phyloP scores from a whole-genome alignment of 2,329 filamentous ascomycete genomes.

The Trichoderma pleuroti region DNA sequence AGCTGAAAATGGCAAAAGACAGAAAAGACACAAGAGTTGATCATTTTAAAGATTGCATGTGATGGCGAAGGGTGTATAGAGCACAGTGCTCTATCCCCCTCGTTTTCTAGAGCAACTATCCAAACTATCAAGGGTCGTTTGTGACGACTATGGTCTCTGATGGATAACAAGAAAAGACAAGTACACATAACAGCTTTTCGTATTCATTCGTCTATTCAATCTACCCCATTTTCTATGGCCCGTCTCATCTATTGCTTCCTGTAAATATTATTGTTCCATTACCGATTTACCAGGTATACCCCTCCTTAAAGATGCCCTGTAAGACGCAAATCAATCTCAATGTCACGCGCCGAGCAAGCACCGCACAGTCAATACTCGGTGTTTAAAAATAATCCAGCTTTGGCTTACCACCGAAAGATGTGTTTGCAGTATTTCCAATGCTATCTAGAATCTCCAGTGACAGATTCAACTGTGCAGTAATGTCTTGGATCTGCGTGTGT shows the following conservation, averaged over 20 bases:
- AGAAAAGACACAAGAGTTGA: background rate
- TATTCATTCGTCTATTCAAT: background rate
- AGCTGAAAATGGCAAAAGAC: background rate
- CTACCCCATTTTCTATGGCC: background rate
- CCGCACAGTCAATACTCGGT: background rate
- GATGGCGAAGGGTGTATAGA: background rate
- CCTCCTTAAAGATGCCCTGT: background rate
- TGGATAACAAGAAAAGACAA: background rate
- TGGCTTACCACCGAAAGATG: background rate
- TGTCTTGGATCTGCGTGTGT: conserved; percentile 8
- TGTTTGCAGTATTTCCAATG: background rate
- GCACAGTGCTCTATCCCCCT: background rate
- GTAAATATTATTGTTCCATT: background rate
- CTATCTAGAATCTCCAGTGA: conserved; percentile 54
- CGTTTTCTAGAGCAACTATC: background rate
- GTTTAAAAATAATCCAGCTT: conserved; percentile 15
- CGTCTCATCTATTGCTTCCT: background rate
- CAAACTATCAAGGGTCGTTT: background rate
- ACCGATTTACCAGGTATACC: background rate
- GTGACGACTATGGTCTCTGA: background rate
- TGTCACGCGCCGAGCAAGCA: background rate
- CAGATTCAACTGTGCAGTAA: conserved; percentile 20
- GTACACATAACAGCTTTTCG: background rate
- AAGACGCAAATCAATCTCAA: background rate
- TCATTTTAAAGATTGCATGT: background rate